Percentiles rank a stretch among this genome's conserved stretches.
These are phyloP conservation scores for Neurospora pannonica DNA, from an alignment of 495 filamentous ascomycete genomes.

Conservation along the genomic window DNA sequence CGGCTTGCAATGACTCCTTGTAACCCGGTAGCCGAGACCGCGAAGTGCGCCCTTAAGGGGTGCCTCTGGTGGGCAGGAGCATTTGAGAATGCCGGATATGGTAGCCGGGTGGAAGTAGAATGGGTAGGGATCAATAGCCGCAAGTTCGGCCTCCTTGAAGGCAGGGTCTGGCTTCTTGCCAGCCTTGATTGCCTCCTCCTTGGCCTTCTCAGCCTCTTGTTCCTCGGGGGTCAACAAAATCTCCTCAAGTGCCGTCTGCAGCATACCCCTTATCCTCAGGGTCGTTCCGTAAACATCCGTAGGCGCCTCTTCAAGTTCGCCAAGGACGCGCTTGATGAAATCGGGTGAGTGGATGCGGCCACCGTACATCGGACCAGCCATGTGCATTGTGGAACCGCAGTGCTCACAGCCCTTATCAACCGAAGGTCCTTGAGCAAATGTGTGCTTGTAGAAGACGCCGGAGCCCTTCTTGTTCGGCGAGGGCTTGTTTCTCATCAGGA, in stretches of 20 bases:
- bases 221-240: conserved; percentile 27
- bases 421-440: conserved; percentile 57
- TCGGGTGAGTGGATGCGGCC: conserved; percentile 75
- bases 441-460: conserved; percentile 61
- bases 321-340: conserved; percentile 70
- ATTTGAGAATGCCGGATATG: conserved; percentile 66
- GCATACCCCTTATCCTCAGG: conserved; percentile 79
- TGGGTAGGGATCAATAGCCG: conserved; percentile 56
- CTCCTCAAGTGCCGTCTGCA: conserved; percentile 79
- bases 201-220: neutral
- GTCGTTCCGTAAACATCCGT: conserved; percentile 64
- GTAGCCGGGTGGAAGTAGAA: conserved; percentile 76
- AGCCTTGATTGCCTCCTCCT: conserved; percentile 5
- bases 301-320: conserved; percentile 51
- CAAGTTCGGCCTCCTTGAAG: conserved; percentile 41
- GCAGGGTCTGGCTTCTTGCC: conserved; percentile 17
- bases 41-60: conserved; percentile 70
- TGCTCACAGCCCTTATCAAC: conserved; percentile 57
- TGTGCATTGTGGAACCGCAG: conserved; percentile 77
- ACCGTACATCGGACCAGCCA: conserved; percentile 89
- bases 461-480: conserved; percentile 59
- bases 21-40: conserved; percentile 68
- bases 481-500: conserved; percentile 54
- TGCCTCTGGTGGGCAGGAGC: conserved; percentile 60
- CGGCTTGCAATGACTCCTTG: conserved; percentile 75